Base-by-base conservation (phyloP, 805 yeast genomes). In the Suhomyces faveliae region DNA sequence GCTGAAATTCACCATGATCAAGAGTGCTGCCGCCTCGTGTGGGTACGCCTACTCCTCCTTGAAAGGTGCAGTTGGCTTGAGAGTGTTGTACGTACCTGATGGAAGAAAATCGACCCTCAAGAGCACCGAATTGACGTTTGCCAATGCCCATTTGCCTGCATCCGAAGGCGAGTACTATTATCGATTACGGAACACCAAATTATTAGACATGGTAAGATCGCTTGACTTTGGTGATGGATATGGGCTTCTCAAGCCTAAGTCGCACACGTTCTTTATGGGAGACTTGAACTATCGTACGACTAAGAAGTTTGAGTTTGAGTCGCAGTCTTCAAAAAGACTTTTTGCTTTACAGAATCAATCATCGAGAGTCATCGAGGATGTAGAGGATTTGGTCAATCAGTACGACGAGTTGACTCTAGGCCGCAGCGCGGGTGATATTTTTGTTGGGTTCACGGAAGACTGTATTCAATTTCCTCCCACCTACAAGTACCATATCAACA, bases 251-350 rank as follows among this genome's bases (percentile, higher is more conserved):
- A 78, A 77, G 51, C 81, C 83, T 0, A 54, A 65, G 1, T 57
- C 76, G 9, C 96, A 87, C 60, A 66, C 84, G 4, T 85, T 90
- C 58, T 63, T 90, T 45, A 67, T 88, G 74, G 98, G 98, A 0
- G 98, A 91, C 64, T 70, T 91, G 56, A 91, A 91, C 61, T 91
- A 87, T 63, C 73, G 98, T 39, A 77, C 85, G 2, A 52, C 68
- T 3, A 60, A 66, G 45, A 44, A 55, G 11, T 52, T 50, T 15
- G 47, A 54, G 29, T 27, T 45, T 3, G 46, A 46, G 12, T 37
- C 52, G 22, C 43, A 47, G 11, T 44, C 53, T 10, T 42, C 52
- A 8, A 51, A 46, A n/a, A 58, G 58, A 42, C 61, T 70, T 13
- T 47, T 63, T 5, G 48, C 53, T 49, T 42, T 63, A 53, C 62